These are phyloP conservation scores for Casuarina cunninghamiana DNA, from an alignment of 306 rosid species.

Conservation along the genomic window DNA sequence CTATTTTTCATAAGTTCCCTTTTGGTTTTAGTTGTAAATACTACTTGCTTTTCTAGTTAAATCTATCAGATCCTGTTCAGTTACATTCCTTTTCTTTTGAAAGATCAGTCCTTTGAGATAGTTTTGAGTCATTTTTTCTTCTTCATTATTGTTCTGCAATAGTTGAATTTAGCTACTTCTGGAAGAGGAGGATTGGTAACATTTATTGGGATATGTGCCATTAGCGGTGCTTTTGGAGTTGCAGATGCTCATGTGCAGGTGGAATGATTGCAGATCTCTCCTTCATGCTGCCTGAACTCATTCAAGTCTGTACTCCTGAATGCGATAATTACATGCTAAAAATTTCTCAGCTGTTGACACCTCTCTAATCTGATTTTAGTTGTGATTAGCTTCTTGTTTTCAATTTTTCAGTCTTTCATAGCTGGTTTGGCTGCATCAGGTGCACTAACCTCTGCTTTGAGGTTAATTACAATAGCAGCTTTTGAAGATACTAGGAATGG, in stretches of 20 bases:
- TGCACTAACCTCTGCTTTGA: slow-evolving; percentile 68
- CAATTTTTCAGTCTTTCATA: slow-evolving; percentile 64
- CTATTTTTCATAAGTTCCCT: slow-evolving; percentile 61
- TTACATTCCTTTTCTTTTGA: neutral
- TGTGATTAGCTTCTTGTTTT: slow-evolving; percentile 12
- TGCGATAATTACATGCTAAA: neutral
- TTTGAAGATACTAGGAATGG: slow-evolving; percentile 69
- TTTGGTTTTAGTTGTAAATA: slow-evolving; percentile 59
- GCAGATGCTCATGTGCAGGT: slow-evolving; percentile 86
- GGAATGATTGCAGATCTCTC: slow-evolving; percentile 95
- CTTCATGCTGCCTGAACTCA: slow-evolving; percentile 71
- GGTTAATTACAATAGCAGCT: slow-evolving; percentile 76
- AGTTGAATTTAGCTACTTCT: slow-evolving; percentile 90
- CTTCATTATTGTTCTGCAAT: slow-evolving; percentile 14
- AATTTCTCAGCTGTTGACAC: neutral
- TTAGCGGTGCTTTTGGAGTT: slow-evolving; percentile 77
- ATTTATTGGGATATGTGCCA: slow-evolving; percentile 62
- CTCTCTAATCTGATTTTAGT: neutral
- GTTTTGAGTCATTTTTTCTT: slow-evolving; percentile 2
- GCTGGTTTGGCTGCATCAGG: slow-evolving; percentile 92
- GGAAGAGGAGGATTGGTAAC: slow-evolving; percentile 90
- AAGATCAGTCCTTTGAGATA: slow-evolving; percentile 7
- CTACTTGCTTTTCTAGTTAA: neutral
- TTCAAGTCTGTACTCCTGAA: slow-evolving; percentile 53
- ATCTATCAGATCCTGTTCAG: slow-evolving; percentile 3